Conservation (phyloP, 2,329 filamentous ascomycete genomes). For the Coniochaeta sp. region DNA sequence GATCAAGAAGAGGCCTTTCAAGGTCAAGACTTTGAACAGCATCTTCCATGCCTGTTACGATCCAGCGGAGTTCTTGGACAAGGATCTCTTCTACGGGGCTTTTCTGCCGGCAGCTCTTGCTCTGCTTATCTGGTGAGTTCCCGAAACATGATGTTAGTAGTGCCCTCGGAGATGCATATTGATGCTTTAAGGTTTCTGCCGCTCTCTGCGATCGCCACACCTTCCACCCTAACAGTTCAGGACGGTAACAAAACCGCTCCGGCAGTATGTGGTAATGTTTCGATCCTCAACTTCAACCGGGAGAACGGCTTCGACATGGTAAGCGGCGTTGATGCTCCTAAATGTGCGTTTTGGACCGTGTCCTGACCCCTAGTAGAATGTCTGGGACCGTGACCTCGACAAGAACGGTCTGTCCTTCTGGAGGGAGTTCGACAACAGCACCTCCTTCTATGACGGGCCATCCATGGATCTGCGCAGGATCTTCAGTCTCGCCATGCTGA, state of each 20-base stretch:
- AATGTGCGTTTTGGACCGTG: too few species aligned
- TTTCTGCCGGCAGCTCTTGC: neutral
- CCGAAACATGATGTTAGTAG: neutral
- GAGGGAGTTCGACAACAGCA: constrained; percentile 1
- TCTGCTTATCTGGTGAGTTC: neutral
- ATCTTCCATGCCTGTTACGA: constrained; percentile 6
- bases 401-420: constrained; percentile 8
- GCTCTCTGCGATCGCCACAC: constrained; percentile 10
- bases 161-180: neutral
- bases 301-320: constrained; percentile 8
- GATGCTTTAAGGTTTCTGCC: constrained; percentile 6
- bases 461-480: constrained; percentile 6
- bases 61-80: neutral
- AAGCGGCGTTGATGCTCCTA: too few species aligned
- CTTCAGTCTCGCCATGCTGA: constrained; percentile 6
- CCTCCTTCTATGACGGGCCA: constrained; percentile 6
- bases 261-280: constrained; percentile 5
- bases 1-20: constrained; percentile 7
- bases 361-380: neutral
- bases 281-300: constrained; percentile 7
- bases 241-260: neutral
- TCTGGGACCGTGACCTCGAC: constrained; percentile 1
- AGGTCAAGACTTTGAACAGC: constrained; percentile 8
- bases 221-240: constrained; percentile 7
- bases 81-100: neutral